phyloP scores from a whole-genome alignment of 2,329 filamentous ascomycete genomes.

The Pyricularia pennisetigena region DNA sequence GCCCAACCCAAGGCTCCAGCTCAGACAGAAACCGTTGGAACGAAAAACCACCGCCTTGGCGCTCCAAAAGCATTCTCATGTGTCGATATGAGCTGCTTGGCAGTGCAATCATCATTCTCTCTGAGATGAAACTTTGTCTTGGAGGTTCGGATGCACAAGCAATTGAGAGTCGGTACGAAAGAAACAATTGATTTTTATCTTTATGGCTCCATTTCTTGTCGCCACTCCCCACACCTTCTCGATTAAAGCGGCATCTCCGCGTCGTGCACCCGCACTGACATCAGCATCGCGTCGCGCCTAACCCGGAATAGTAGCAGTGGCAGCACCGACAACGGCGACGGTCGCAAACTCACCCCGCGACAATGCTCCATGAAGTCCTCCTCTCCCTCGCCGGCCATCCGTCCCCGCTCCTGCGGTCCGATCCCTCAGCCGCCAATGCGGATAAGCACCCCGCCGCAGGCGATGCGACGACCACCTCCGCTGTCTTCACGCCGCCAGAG shows the following conservation, averaged over 20 bases:
- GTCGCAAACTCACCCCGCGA: constrained; percentile 7
- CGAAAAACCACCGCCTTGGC: background rate
- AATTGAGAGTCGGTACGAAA: background rate
- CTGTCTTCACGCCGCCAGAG: constrained; percentile 65
- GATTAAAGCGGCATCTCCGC: constrained; percentile 1
- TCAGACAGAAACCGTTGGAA: background rate
- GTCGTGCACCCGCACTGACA: background rate
- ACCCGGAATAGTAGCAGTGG: background rate
- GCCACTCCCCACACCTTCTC: background rate
- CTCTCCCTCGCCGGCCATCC: constrained; percentile 91
- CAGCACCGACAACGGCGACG: constrained; percentile 1
- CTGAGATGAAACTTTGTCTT: constrained; percentile 6
- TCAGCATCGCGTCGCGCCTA: background rate
- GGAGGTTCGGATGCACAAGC: background rate
- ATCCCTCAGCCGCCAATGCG: constrained; percentile 29
- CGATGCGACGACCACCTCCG: constrained; percentile 29
- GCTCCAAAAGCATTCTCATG: constrained; percentile 7
- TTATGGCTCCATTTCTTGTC: background rate
- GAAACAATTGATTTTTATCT: background rate
- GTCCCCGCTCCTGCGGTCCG: constrained; percentile 68
- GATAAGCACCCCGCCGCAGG: constrained; percentile 3
- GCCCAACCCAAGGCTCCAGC: background rate
- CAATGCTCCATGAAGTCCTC: constrained; percentile 97
- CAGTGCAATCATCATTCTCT: constrained; percentile 11
- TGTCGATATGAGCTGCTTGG: constrained; percentile 12